Evolutionary conservation across 352 stramenopile genomes (phyloP), one percentile per base, ranked within the genome.

Genomic region (Phytophthora crassamura): DNA sequence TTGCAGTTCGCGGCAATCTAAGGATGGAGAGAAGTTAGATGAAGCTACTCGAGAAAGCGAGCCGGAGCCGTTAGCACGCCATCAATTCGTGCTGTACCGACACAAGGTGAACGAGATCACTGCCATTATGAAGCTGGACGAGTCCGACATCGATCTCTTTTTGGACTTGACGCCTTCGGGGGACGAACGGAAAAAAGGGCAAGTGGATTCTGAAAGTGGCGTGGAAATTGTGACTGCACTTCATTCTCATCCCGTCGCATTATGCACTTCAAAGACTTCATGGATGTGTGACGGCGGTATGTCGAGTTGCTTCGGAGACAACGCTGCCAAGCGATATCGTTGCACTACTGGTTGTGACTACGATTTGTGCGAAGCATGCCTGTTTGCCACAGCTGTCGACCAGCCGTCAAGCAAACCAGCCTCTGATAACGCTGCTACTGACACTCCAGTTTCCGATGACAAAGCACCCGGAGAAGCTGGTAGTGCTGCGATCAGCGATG

Each of bases 221-320:
- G 50, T 67, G 7, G 41, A 73, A 36, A 61, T 81, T 0, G 38
- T 80, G 6, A 88, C 82, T 20, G 50, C 80, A 2, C 52, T 90
- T 22, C 85, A 94, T 51, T 66, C 71, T 39, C 85, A 94, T 64
- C 66, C 71, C 5, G 45, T 94, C 4, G 58, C 67, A 0, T 42
- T 89, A 20, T 82, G 74, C 10, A 69, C 68, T 25, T 78, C 77
- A 7, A 81, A 76, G 33, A 88, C 86, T 12, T 79, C 78, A 2
- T 94, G 86, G 86, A 88, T 90, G 68, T 94, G 86, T 32, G 86
- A 94, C 48, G 86, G 86, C 25, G 75, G 75, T 11, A 77, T 72
- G 22, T 36, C 77, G 1, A 71, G 72, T 7, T 94, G 86, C 43
- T 59, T 86, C 28, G 84, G 86, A 3, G 78, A 86, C 40, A 89